Evolutionary conservation across 2,329 filamentous ascomycete species (phyloP), one percentile per base, ranked within the genome.

Genomic region (Penicillium sp.): DNA sequence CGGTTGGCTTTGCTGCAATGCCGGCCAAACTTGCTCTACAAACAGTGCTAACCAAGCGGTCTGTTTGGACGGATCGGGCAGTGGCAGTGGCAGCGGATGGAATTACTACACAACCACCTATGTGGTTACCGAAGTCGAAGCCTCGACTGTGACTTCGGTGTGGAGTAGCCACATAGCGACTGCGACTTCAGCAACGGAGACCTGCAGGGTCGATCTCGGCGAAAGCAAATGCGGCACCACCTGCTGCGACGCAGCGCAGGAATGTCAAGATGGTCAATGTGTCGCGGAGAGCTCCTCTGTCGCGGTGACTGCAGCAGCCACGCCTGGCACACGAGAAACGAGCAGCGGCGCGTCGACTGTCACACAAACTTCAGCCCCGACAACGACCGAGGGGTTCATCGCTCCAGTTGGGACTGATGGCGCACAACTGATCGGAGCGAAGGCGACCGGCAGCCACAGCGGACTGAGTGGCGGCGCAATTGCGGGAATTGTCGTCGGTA

Each of bases 41-140:
- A 72, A 77, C 54, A 50, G 62, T 43, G 62, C 61, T 43, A 62
- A 68, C 43, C 63, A 77, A 58, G 76, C 76, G 26, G 64, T 69
- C 47, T 79, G 76, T n/a, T n/a, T n/a, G 14, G 25, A 27, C 14
- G 25, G 25, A 27, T n/a, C 25, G 11, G 25, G 25, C 31, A 16
- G 14, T 21, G 19, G 33, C 18, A 39, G 39, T 16, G 40, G 46
- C 31, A 62, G 53, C 37, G 54, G 56, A 10, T 81, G 77, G 76
- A 58, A 74, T 46, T 75, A 74, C 60, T 78, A 68, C 54, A 83
- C 79, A 13, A 76, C 76, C 2, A 79, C 75, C 4, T 80, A 67
- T 52, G 69, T 76, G 9, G 47, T 48, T 25, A 65, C 63, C n/a
- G 71, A 79, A 56, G 81, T 76, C 9, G 73, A 74, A 36, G 63